Evolutionary conservation across 1,284 basidiomycete species (phyloP), one percentile per base, ranked within the genome.

Genomic region (Leucoagaricus sp.): DNA sequence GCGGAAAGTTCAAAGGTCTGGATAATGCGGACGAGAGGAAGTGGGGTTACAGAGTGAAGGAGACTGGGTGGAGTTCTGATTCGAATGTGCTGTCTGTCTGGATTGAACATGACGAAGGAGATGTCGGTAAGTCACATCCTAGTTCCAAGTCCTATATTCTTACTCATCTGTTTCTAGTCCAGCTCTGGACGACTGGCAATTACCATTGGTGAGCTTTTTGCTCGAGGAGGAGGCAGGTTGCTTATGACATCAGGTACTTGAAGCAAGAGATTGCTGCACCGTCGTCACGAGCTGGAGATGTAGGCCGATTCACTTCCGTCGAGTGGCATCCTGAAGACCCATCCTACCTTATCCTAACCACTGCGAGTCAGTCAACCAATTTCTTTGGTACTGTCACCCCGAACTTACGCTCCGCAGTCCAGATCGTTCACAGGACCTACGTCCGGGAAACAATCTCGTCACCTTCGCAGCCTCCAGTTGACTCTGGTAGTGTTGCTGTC

Each of bases 141-240:
- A 28, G 31, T 56, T 59, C 2, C 17, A 17, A 4, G 15, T 5
- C 54, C 38, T 42, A 40, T n/a, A 23, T 31, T 34, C 51, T 55
- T 33, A 15, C 55, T 40, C 45, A 57, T 42, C 26, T 15, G 13
- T 26, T 53, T 21, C 62, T 21, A 88, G 93, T 99, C 19, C 97
- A 99, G 73, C 75, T 99, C 1, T 99, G 95, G 94, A 92, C 94
- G 0, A 94, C 83, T 23, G 89, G 91, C 48, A 99, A 99, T 71
- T 99, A 97, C 71, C 91, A 98, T 70, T 98, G 96, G 92, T 94
- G 63, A 34, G 69, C 58, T 38, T 17, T 10, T 33, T 21, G 34
- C 21, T 56, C 51, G 17, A 23, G 2, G 7, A 4, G 12, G 26
- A 8, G 17, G 17, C 6, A 19, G 40, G 31, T 10, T 7, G 49